Conservation (phyloP, 257 asterid species). For the Ilex aquifolium region DNA sequence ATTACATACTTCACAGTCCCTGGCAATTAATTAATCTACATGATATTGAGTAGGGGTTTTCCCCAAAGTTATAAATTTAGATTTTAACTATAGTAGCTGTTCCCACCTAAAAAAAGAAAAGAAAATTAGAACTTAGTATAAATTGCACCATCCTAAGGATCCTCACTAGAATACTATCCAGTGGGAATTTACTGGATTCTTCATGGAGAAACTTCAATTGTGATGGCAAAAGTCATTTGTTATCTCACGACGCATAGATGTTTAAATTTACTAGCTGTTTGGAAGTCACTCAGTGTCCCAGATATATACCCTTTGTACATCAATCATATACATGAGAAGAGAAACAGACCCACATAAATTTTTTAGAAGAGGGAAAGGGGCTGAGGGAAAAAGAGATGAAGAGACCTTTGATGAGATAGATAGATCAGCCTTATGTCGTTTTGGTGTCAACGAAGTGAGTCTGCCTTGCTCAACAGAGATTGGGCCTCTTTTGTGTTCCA, state of each 20-base stretch:
- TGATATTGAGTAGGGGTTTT: neutral
- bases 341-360: neutral
- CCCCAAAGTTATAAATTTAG: neutral
- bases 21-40: neutral
- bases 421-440: conserved; percentile 52
- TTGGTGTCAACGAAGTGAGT: conserved; percentile 50
- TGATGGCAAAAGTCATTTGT: too few species aligned
- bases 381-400: conserved; percentile 2
- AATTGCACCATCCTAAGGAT: neutral
- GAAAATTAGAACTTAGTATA: neutral
- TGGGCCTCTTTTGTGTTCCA: conserved; percentile 73
- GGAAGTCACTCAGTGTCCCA: too few species aligned
- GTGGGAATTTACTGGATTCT: neutral
- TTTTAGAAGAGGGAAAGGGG: neutral
- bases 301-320: neutral
- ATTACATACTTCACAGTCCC: neutral
- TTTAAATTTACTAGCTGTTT: neutral
- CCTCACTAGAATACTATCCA: neutral
- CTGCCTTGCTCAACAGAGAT: conserved; percentile 52
- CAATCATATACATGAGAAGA: neutral
- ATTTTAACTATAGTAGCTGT: neutral
- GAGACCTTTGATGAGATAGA: conserved; percentile 69
- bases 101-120: neutral
- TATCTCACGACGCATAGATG: neutral
- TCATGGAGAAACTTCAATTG: too few species aligned